phyloP scores from a whole-genome alignment of 257 asterid species.

The Gynochthodes officinalis region DNA sequence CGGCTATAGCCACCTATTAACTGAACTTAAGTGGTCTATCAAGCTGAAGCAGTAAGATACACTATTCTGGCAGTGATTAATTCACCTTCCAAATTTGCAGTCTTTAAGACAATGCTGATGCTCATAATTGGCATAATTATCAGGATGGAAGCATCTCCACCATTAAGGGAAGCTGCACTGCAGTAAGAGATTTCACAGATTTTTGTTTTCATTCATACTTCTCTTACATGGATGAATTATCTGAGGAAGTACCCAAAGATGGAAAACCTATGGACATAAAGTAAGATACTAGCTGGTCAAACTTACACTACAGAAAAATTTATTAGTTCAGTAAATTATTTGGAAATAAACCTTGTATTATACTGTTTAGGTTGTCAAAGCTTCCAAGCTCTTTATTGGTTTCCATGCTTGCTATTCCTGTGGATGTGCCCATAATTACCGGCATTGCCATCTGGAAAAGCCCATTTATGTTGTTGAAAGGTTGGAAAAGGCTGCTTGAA shows the following conservation, averaged over 20 bases:
- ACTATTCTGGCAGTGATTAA: background rate
- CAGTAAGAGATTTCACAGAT: constrained; percentile 74
- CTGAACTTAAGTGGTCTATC: background rate
- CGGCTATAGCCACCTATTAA: background rate
- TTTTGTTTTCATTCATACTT: constrained; percentile 92
- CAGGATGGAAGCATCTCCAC: constrained; percentile 82
- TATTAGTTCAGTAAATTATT: background rate
- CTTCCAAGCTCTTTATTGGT: constrained; percentile 72
- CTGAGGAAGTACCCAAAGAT: constrained; percentile 50
- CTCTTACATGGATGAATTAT: constrained; percentile 85
- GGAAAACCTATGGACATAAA: constrained; percentile 66
- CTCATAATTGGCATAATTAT: constrained; percentile 22
- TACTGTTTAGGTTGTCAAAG: constrained; percentile 45
- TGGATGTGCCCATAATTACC: constrained; percentile 64
- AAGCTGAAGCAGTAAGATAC: background rate
- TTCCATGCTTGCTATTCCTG: constrained; percentile 46
- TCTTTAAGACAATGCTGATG: constrained; percentile 5
- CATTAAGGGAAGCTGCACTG: constrained; percentile 60
- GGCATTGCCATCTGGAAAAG: constrained; percentile 86
- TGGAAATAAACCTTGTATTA: background rate
- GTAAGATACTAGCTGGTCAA: constrained; percentile 34
- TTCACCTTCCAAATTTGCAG: background rate
- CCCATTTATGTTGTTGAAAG: constrained; percentile 78
- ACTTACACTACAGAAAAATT: background rate
- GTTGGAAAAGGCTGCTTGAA: constrained; percentile 85